These are phyloP conservation scores for Periconia macrospinosa DNA, from an alignment of 2,329 filamentous ascomycete genomes.

Conservation along the genomic window DNA sequence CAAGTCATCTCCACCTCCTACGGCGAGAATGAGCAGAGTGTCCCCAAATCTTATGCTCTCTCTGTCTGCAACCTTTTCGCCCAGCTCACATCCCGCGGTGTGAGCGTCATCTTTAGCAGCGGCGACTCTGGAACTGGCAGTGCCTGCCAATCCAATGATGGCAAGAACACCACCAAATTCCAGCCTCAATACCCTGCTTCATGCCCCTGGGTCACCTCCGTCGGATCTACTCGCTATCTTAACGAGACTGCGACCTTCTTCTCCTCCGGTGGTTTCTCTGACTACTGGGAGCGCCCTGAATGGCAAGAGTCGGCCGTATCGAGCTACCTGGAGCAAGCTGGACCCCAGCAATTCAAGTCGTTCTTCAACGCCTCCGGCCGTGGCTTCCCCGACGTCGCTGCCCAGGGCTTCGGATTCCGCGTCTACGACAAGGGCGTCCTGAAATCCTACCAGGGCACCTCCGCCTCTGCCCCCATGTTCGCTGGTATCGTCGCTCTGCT, in stretches of 20 bases:
- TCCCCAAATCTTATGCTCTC: constrained; percentile 63
- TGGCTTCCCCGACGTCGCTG: constrained; percentile 65
- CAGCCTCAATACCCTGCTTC: constrained; percentile 65
- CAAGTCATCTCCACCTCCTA: constrained; percentile 67
- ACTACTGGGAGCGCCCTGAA: constrained; percentile 50
- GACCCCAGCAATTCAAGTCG: constrained; percentile 45
- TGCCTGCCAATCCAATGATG: constrained; percentile 61
- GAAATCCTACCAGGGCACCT: constrained; percentile 45
- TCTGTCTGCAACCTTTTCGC: constrained; percentile 65
- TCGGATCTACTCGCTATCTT: constrained; percentile 61
- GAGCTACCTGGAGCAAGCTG: constrained; percentile 47
- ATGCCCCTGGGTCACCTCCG: constrained; percentile 68
- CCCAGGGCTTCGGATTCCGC: constrained; percentile 50
- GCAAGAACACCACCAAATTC: constrained; percentile 57
- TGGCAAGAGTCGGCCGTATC: constrained; percentile 52
- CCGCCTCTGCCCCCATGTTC: constrained; percentile 60
- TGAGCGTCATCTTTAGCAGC: constrained; percentile 62
- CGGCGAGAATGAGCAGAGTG: constrained; percentile 66
- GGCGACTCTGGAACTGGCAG: constrained; percentile 63
- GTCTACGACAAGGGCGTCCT: constrained; percentile 46
- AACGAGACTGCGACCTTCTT: constrained; percentile 50
- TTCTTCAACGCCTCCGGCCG: constrained; percentile 59
- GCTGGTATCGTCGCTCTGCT: constrained; percentile 61
- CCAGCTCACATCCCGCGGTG: constrained; percentile 66
- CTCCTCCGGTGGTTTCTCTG: constrained; percentile 54